Evolutionary conservation across 148 eudicot species (phyloP).

Genomic region (Nepenthes mirabilis): DNA sequence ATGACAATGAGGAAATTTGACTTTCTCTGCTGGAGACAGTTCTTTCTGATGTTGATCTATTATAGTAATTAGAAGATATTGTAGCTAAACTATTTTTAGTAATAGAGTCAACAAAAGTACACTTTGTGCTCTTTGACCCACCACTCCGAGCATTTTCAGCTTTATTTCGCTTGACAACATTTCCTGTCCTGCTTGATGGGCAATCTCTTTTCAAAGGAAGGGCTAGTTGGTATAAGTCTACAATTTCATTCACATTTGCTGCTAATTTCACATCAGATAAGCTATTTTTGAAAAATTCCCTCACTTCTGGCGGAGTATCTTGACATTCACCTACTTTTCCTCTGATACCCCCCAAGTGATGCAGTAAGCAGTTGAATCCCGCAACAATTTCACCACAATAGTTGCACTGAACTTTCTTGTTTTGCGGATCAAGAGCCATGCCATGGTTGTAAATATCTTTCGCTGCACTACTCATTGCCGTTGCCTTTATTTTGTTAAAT

Average conservation of each 20-base stretch:
- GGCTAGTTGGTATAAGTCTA: conserved; percentile 11
- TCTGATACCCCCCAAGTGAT: conserved; percentile 34
- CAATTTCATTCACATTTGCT: conserved; percentile 26
- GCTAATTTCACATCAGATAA: conserved; percentile 18
- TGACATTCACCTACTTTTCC: conserved; percentile 27
- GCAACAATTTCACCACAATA: conserved; percentile 37
- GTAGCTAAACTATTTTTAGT: not conserved
- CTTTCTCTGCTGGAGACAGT: conserved; percentile 2
- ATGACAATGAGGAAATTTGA: conserved; percentile 7
- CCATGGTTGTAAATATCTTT: conserved; percentile 22
- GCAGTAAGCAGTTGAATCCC: conserved; percentile 33
- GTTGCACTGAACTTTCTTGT: conserved; percentile 32
- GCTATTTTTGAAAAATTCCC: conserved; percentile 13
- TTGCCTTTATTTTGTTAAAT: not conserved
- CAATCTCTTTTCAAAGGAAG: conserved; percentile 22
- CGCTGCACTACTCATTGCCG: not conserved
- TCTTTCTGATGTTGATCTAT: conserved; percentile 1
- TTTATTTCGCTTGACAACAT: conserved; percentile 4
- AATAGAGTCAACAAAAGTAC: not conserved
- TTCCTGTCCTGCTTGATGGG: conserved; percentile 3
- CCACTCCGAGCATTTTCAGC: not conserved
- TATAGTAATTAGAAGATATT: conserved; percentile 3
- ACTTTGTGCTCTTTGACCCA: conserved; percentile 8
- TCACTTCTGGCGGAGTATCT: conserved; percentile 23
- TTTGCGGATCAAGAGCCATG: conserved; percentile 19